These are phyloP conservation scores for Didymella sp. DNA, from an alignment of 2,329 filamentous ascomycete genomes.

Conservation along the genomic window DNA sequence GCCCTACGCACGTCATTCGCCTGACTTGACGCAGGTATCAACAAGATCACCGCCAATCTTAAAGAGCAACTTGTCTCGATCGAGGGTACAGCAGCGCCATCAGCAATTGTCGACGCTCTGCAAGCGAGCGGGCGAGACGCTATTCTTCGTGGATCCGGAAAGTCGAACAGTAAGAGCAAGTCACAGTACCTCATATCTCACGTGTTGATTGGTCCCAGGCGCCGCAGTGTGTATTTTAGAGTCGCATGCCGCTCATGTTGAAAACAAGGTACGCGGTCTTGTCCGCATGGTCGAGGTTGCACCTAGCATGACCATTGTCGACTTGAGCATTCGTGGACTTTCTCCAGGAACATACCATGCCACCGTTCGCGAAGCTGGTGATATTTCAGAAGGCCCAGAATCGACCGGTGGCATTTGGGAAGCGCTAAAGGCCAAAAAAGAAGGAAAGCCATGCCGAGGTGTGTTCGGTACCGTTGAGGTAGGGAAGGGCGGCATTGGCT, in stretches of 20 bases:
- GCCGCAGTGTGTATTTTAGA: conserved; percentile 96
- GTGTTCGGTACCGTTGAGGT: conserved; percentile 79
- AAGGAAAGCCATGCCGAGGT: conserved; percentile 62
- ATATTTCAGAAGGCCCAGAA: conserved; percentile 82
- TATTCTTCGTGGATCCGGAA: conserved; percentile 87
- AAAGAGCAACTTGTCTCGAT: conserved; percentile 83
- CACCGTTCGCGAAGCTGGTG: conserved; percentile 83
- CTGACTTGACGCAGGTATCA: conserved; percentile 67
- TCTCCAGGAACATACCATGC: conserved; percentile 82
- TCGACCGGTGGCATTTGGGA: conserved; percentile 87
- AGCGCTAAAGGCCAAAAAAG: conserved; percentile 54
- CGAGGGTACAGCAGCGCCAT: conserved; percentile 89
- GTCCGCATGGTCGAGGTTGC: conserved; percentile 93
- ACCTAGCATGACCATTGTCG: conserved; percentile 78
- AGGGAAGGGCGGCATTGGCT: conserved; percentile 75
- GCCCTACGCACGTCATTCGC: conserved; percentile 32
- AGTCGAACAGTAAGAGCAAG: conserved; percentile 74
- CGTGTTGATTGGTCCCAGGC: conserved; percentile 52
- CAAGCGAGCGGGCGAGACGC: conserved; percentile 91
- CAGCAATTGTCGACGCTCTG: conserved; percentile 86
- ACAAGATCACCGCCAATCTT: conserved; percentile 81
- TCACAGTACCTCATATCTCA: conserved; percentile 4
- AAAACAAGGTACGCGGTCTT: conserved; percentile 79
- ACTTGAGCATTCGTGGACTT: conserved; percentile 85
- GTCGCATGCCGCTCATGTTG: conserved; percentile 69